Evolutionary conservation across 495 filamentous ascomycete species (phyloP).

Genomic region (Xylaria castorea): DNA sequence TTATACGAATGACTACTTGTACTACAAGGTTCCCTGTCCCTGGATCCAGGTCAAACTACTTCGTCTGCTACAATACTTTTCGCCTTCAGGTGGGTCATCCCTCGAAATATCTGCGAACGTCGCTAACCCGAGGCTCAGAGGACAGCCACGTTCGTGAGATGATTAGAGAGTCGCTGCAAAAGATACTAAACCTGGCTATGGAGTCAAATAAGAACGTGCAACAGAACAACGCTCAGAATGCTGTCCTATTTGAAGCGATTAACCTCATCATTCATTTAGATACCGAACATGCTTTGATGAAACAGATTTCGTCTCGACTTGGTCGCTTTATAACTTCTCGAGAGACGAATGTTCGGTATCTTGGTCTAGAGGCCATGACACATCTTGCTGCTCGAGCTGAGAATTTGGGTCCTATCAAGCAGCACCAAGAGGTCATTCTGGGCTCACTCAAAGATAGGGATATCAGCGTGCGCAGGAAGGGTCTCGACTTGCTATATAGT

Average conservation of each 20-base stretch:
- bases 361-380: conserved; percentile 97
- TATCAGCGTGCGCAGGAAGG: conserved; percentile 96
- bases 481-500: conserved; percentile 95
- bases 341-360: conserved; percentile 97
- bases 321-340: conserved; percentile 96
- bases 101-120: neutral
- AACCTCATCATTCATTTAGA: conserved; percentile 99
- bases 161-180: conserved; percentile 89
- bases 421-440: conserved; percentile 95
- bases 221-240: conserved; percentile 99
- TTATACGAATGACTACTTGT: conserved; percentile 85
- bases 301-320: conserved; percentile 91
- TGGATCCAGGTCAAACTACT: conserved; percentile 98
- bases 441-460: conserved; percentile 93
- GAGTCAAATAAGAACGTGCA: conserved; percentile 98
- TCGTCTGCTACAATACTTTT: conserved; percentile 91
- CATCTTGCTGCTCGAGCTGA: conserved; percentile 95
- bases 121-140: conserved; percentile 59
- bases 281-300: conserved; percentile 93
- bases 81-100: conserved; percentile 79
- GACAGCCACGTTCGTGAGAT: conserved; percentile 90
- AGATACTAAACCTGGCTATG: conserved; percentile 87
- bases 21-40: conserved; percentile 98
- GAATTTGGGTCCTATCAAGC: conserved; percentile 96
- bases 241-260: conserved; percentile 97